Evolutionary conservation across 202 grass and related monocot species (phyloP).

Genomic region (Schoenoplectus triqueter): DNA sequence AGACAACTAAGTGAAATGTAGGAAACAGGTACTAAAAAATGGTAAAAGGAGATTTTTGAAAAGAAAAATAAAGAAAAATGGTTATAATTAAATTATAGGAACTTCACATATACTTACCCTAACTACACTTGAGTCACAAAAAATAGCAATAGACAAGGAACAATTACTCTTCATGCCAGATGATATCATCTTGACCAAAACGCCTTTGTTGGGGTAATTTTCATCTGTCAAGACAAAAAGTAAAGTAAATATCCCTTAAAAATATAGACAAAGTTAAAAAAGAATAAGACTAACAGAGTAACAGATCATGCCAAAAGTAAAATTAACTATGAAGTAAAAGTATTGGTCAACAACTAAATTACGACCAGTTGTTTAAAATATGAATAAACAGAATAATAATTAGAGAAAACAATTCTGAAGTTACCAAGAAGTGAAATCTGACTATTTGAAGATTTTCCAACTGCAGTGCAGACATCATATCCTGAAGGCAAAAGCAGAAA

Average conservation of each 20-base stretch:
- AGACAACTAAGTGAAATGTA: conserved; percentile 18
- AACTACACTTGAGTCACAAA: conserved; percentile 65
- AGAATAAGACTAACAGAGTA: conserved; percentile 8
- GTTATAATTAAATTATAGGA: conserved; percentile 35
- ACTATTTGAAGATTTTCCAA: conserved; percentile 53
- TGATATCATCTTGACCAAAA: conserved; percentile 75
- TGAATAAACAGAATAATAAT: conserved; percentile 2
- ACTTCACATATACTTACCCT: conserved; percentile 56
- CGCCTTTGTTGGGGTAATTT: conserved; percentile 71
- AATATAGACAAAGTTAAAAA: conserved; percentile 34
- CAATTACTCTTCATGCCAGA: conserved; percentile 47
- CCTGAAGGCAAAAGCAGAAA: conserved; percentile 53
- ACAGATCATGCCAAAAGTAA: conserved; percentile 7
- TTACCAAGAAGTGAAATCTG: conserved; percentile 80
- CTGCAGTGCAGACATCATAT: conserved; percentile 83
- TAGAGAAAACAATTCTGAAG: neutral
- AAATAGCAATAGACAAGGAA: conserved; percentile 73
- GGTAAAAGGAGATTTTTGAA: conserved; percentile 18
- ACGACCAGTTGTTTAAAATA: neutral
- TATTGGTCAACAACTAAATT: neutral
- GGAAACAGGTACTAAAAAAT: conserved; percentile 18
- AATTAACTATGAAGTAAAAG: neutral
- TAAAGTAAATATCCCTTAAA: conserved; percentile 31
- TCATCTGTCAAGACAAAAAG: conserved; percentile 53
- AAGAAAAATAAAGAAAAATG: conserved; percentile 25